Base-by-base conservation (phyloP, 805 yeast genomes). In the Pichia sporocuriosa region DNA sequence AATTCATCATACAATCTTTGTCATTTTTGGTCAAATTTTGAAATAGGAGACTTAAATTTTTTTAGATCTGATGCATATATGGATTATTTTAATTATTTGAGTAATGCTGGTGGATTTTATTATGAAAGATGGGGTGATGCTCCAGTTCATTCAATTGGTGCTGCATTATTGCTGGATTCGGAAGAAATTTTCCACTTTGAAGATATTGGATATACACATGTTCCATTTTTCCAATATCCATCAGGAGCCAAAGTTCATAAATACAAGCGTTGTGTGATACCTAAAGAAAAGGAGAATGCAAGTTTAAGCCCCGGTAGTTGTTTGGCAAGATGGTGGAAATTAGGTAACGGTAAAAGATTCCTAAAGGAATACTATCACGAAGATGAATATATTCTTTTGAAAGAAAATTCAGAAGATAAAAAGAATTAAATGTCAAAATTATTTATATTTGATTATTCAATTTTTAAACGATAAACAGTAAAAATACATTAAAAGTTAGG, bases 81-180 rank as follows among this genome's bases (percentile, higher is more conserved):
- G 33, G 68, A 67, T 40, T 84, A 70, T 58, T 85, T 84, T 57
- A 72, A 81, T 22, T 67, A 66, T 58, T 67, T 85, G 47, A 86
- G 84, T 58, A 53, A 68, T 24, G 67, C 75, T 16, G 89, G 87
- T 36, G 93, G 93, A 4, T 84, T 85, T 56, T 82, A 82, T 59
- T 81, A 83, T 43, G 96, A 87, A 61, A 66, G 96, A 44, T 88
- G 96, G 96, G 96, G 96, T 13, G 96, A 88, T 63, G 96, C 96
- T 0, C 96, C 96, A 0, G 84, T 87, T 13, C 96, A 87, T 58
- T 69, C 90, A 0, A 66, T 86, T 23, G 95, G 78, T 1, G 79
- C 75, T 1, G 58, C 83, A 0, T 58, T 84, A 32, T 58, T 84
- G 33, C 61, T 84, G 47, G 74, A 78, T 47, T 70, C 66, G 40